Base-by-base conservation (phyloP, 768 basidiomycete genomes). In the Suillus cothurnatus region DNA sequence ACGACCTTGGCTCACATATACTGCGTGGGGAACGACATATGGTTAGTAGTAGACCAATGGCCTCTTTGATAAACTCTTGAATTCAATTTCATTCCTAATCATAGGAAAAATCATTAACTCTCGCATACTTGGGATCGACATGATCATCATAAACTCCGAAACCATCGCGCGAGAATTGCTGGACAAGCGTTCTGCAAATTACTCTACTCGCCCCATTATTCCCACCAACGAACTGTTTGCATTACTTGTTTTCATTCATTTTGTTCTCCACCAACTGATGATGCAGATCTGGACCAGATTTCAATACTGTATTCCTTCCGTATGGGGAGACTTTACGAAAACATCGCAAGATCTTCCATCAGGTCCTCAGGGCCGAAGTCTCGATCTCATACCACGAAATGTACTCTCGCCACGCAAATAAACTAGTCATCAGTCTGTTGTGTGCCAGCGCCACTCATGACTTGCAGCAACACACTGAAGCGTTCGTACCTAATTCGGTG, bases 21-120 rank as follows among this genome's bases (percentile, higher is more conserved):
- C 69, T 19, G 67, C 68, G 0, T 72, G 71, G 71, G 61, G 69
- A 26, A 64, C 64, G 61, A 64, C 53, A 47, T 72, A 71, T 32
- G 71, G 71, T 69, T 31, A 9, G 67, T 39, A 45, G 43, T 11
- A 15, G 8, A 15, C 14, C 15, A 28, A 59, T 38, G 8, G n/a
- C 21, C 34, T 45, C 34, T 63, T 65, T 19, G 21, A 21, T 15
- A 34, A 32, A 17, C 26, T 47, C 41, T 61, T 41, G 8, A 0
- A 43, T 21, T 43, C 41, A 43, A 43, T 9, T 9, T 43, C 41
- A 23, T 32, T 26, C n/a, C 6, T 26, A 2, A 31, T 38, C 26
- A 19, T 23, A 61, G 60, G 60, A 14, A 47, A 61, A 14, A 45
- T 61, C 11, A 43, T 61, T 31, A 28, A 19, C 41, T 61, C 60